Base-by-base conservation (phyloP, 2,329 filamentous ascomycete genomes). In the Fonsecaea multimorphosa region DNA sequence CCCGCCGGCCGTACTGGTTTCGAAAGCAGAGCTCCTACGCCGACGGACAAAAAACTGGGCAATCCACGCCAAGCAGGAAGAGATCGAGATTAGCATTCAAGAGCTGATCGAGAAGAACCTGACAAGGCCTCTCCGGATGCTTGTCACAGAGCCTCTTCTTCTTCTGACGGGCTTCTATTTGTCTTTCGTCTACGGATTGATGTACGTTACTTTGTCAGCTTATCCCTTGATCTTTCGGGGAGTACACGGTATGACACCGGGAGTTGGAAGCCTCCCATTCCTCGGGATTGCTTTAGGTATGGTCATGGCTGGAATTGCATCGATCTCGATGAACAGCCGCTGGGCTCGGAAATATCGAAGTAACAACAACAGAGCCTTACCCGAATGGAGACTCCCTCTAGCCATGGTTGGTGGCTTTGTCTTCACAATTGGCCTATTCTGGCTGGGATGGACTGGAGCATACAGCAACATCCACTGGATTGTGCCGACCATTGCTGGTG, bases 371-470 rank as follows among this genome's bases (percentile, higher is more conserved):
- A 32, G 29, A 4, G 65, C 65, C 12, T 64, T 76, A n/a, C 74
- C 73, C 63, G 86, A 88, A 75, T 83, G 82, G 56, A 83, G 82
- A 54, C 74, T 86, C 2, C 81, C 82, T 1, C 79, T 82, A 7
- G 80, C 78, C 52, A 82, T 85, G 69, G 65, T 83, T 1, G 82
- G 82, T 31, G 81, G 78, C 60, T 77, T 85, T 29, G 76, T 77
- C 24, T 79, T 89, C 40, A 85, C 86, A 0, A 73, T 86, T 49
- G 82, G 83, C 11, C 77, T 87, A 3, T 86, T 87, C 74, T 86
- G 85, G 85, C 84, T 87, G 63, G 85, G 84, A 0, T 87, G 85
- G 85, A 85, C 85, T 0, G 83, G 84, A 49, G 82, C 79, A 16
- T 72, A 65, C 78, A 79, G 58, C 51, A 68, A 62, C 54, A 70